phyloP scores from a whole-genome alignment of 2,329 filamentous ascomycete species.

The Diaporthe sp. region DNA sequence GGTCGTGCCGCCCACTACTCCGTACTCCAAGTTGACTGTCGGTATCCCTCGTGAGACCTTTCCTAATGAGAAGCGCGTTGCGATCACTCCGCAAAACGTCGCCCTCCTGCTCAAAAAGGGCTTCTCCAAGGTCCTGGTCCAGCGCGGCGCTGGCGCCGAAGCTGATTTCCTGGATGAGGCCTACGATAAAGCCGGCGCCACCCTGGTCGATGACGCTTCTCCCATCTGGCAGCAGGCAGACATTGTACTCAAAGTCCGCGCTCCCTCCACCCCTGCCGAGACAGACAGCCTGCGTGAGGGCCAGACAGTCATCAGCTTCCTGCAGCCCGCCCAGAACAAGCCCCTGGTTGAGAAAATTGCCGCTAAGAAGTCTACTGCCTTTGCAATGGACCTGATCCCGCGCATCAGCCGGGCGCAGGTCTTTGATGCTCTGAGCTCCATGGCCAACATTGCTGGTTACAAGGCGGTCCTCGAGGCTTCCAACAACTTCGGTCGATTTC shows the following conservation, averaged over 20 bases:
- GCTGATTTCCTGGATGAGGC: constrained; percentile 84
- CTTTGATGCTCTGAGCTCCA: constrained; percentile 90
- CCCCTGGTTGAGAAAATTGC: constrained; percentile 81
- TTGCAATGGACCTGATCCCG: constrained; percentile 95
- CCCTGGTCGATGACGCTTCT: constrained; percentile 75
- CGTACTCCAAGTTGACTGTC: constrained; percentile 80
- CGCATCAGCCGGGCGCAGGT: constrained; percentile 90
- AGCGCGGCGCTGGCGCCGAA: constrained; percentile 82
- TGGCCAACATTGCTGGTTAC: constrained; percentile 96
- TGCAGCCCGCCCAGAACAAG: constrained; percentile 87
- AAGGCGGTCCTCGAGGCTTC: constrained; percentile 92
- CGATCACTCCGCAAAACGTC: constrained; percentile 87
- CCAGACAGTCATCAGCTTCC: constrained; percentile 83
- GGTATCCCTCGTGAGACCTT: constrained; percentile 86
- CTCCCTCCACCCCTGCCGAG: constrained; percentile 76
- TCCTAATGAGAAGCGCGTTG: constrained; percentile 84
- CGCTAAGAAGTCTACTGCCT: constrained; percentile 77
- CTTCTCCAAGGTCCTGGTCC: constrained; percentile 81
- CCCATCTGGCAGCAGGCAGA: constrained; percentile 82
- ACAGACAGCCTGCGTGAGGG: constrained; percentile 76
- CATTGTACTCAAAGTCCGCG: constrained; percentile 87
- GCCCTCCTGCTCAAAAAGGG: constrained; percentile 87
- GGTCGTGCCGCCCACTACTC: constrained; percentile 61
- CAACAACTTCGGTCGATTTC: constrained; percentile 88
- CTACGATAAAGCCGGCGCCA: constrained; percentile 84